Evolutionary conservation across 2,329 filamentous ascomycete genomes (phyloP).

Genomic region (Mollisia scopiformis): DNA sequence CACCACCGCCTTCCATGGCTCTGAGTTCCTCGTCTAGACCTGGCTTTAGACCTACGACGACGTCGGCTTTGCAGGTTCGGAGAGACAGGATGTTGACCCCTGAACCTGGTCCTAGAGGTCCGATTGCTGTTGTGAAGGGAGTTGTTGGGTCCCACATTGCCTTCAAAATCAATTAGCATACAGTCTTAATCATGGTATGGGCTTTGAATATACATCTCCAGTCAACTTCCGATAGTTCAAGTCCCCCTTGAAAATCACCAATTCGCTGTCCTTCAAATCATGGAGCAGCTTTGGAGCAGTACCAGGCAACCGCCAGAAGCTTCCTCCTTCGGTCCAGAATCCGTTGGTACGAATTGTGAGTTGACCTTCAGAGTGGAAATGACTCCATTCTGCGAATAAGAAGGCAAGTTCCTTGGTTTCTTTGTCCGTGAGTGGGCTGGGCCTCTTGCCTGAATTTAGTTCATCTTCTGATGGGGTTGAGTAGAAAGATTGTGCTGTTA

Average conservation of each 20-base stretch:
- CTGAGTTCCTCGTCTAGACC: constrained; percentile 84
- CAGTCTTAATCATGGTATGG: neutral
- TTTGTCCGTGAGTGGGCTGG: constrained; percentile 64
- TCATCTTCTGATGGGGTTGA: constrained; percentile 72
- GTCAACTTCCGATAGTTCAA: constrained; percentile 95
- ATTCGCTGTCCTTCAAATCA: constrained; percentile 80
- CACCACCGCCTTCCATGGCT: constrained; percentile 68
- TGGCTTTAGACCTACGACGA: constrained; percentile 82
- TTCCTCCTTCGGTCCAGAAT: constrained; percentile 89
- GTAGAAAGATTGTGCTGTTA: constrained; percentile 78
- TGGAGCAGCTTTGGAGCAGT: constrained; percentile 69
- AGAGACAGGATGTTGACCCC: constrained; percentile 85
- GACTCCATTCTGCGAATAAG: constrained; percentile 81
- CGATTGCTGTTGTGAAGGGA: constrained; percentile 81
- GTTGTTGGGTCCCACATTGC: constrained; percentile 85
- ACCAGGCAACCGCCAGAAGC: constrained; percentile 84
- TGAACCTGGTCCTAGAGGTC: constrained; percentile 79
- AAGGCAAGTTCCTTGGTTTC: constrained; percentile 72
- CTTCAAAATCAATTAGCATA: constrained; percentile 43
- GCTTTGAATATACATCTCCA: constrained; percentile 68
- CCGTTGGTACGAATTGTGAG: constrained; percentile 80
- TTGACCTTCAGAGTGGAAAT: constrained; percentile 80
- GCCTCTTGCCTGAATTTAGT: constrained; percentile 55
- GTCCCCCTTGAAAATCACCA: constrained; percentile 97
- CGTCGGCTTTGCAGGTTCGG: constrained; percentile 94